Base-by-base conservation (phyloP, 306 rosid species). In the Leucaena leucocephala region DNA sequence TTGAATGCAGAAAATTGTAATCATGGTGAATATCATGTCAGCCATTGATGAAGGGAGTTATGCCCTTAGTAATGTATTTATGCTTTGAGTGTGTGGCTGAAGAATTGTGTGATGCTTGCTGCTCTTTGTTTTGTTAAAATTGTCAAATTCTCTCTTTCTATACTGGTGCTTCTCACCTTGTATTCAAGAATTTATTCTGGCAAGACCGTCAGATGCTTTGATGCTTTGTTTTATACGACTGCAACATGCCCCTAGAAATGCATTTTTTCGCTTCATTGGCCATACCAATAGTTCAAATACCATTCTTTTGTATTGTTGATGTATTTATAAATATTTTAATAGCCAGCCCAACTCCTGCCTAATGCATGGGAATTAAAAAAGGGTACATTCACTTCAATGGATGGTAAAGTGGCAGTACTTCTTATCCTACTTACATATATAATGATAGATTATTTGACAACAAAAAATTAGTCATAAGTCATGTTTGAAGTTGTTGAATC, bases 51-150 rank as follows among this genome's bases (percentile, higher is more conserved):
- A 50, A 13, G 36, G 22, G 15, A 21, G n/a, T 21, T 8, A 22
- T 71, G 11, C 14, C 52, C 50, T 69, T 39, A 38, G 21, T 75
- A 35, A 40, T 10, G 57, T 27, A 27, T 27, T 27, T 27, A 27
- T 27, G 27, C 0, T 27, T 27, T 27, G 27, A 27, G 27, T 27
- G 44, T 74, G 72, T 40, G 76, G 76, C 78, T 78, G 82, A 76
- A 78, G 78, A 63, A 38, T 40, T 67, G 66, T 73, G 55, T 35
- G 43, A 21, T 76, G 77, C 40, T 40, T 66, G 73, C n/a, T 72
- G 55, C 71, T 72, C 27, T 22, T 67, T 80, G n/a, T 34, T 79
- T 16, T 59, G 54, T 40, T 38, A 65, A 39, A 4, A 38, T 39
- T 38, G 13, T 39, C 68, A 36, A 46, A 55, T 48, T 2, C 75